phyloP scores from a whole-genome alignment of 2,329 filamentous ascomycete genomes.

The Cadophora luteo-olivacea region DNA sequence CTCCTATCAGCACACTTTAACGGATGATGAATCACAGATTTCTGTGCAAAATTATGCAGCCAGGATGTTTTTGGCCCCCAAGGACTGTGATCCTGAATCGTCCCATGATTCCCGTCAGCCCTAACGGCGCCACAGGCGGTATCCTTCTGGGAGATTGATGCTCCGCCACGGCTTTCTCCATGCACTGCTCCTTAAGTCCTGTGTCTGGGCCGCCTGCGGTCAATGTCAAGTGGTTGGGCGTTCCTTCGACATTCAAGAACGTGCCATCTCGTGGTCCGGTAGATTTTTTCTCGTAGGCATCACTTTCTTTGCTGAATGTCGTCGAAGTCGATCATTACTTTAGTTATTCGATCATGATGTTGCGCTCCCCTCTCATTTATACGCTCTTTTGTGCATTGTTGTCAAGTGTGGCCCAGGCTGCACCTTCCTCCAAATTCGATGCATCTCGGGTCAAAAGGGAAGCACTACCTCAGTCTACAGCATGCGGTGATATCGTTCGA shows the following conservation, averaged over 20 bases:
- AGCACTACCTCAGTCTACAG: constrained; percentile 26
- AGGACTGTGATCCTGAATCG: not conserved
- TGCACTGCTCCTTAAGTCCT: not conserved
- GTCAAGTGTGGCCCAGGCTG: not conserved
- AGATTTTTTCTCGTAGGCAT: not conserved
- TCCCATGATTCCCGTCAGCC: not conserved
- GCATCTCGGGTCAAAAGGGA: constrained; percentile 2
- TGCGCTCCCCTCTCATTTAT: not conserved
- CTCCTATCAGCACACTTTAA: too few relatives aligned
- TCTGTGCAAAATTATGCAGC: too few relatives aligned
- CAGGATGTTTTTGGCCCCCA: not conserved
- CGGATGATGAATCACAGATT: too few relatives aligned
- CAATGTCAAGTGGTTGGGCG: too few relatives aligned
- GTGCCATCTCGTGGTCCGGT: not conserved
- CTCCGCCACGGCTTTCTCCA: not conserved
- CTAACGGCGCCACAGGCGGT: not conserved
- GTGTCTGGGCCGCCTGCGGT: not conserved
- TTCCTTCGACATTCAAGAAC: not conserved
- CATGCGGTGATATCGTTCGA: constrained; percentile 33
- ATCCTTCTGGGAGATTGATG: not conserved
- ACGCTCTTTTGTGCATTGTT: constrained; percentile 8
- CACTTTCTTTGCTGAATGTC: not conserved
- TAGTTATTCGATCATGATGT: constrained; percentile 11
- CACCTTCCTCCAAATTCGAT: not conserved
- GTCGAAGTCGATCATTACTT: not conserved